Conservation (phyloP, 139 green algal species). For the Tetradesmus lagerheimii region DNA sequence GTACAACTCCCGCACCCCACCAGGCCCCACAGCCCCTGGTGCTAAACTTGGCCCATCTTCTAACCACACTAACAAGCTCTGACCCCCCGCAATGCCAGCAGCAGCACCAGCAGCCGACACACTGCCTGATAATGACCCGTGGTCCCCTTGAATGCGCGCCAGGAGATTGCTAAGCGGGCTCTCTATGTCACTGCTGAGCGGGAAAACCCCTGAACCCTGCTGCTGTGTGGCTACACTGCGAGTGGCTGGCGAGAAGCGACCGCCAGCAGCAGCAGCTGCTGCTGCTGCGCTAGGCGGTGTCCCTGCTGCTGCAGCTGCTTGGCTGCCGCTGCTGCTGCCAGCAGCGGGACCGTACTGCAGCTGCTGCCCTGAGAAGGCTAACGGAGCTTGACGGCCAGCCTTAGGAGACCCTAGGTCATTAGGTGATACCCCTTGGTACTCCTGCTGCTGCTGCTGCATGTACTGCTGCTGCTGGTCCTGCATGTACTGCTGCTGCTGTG, state of each 20-base stretch:
- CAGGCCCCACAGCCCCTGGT: neutral
- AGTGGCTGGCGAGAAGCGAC: neutral
- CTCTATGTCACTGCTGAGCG: conserved; percentile 16
- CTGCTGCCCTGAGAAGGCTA: conserved; percentile 35
- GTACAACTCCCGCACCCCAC: neutral
- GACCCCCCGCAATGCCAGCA: neutral
- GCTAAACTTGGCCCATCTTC: conserved; percentile 21
- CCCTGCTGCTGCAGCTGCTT: neutral
- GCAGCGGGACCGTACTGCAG: conserved; percentile 36
- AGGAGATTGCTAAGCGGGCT: conserved; percentile 28
- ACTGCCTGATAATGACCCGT: conserved; percentile 21
- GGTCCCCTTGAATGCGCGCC: conserved; percentile 33
- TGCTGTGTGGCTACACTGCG: conserved; percentile 15
- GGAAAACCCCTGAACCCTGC: neutral
- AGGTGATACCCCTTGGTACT: neutral
- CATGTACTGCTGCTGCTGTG: neutral
- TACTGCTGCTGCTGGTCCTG: conserved; percentile 20
- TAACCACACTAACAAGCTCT: conserved; percentile 52
- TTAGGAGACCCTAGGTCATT: neutral
- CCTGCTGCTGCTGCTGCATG: neutral
- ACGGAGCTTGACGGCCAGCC: neutral
- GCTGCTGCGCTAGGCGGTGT: neutral
- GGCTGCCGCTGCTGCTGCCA: neutral
- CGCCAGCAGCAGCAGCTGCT: neutral
- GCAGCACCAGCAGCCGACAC: neutral